Base-by-base conservation (phyloP, 2,329 filamentous ascomycete genomes). In the Harringtonia lauricola region DNA sequence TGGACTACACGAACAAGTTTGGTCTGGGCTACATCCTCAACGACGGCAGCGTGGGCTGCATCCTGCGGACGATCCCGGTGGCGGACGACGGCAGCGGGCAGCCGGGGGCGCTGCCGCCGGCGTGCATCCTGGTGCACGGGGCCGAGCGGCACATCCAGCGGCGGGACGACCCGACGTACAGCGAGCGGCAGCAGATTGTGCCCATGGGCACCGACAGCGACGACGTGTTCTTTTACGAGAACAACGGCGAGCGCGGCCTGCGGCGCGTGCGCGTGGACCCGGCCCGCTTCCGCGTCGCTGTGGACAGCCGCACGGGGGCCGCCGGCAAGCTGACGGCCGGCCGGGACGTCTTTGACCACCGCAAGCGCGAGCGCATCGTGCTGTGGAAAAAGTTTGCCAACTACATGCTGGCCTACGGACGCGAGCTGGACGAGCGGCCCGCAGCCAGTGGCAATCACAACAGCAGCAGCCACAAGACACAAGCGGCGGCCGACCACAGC, bases 1-100 rank as follows among this genome's bases (percentile, higher is more conserved):
- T 92, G 8, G 86, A 92, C 58, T 92, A 92, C 60, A 87, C 84
- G 47, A 86, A 88, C 61, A 88, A 88, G 58, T 87, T 88, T 58
- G 86, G 86, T 13, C 71, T 92, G 15, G 86, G 86, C 30, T 92
- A 90, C 55, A 86, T 90, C 46, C 67, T 92, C 43, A 86, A 86
- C 49, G 83, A 90, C 51, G 85, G 86, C 26, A 87, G 80, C 49
- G 80, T 89, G 18, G 86, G 85, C 15, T 88, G 83, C 51, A 76
- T 82, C 39, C 64, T 79, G 41, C 67, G 71, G 21, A 74, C 72
- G 46, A 72, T 79, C 42, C 70, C 71, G 13, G 47, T 39, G 17
- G 22, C 42, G 13, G 39, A 41, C 29, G 17, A 19, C 13, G 70
- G 69, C 2, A 66, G 66, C 1, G 66, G 71, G 40, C 71, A 67